Evolutionary conservation across 1,284 basidiomycete species (phyloP).

Genomic region (Moesziomyces antarcticus): DNA sequence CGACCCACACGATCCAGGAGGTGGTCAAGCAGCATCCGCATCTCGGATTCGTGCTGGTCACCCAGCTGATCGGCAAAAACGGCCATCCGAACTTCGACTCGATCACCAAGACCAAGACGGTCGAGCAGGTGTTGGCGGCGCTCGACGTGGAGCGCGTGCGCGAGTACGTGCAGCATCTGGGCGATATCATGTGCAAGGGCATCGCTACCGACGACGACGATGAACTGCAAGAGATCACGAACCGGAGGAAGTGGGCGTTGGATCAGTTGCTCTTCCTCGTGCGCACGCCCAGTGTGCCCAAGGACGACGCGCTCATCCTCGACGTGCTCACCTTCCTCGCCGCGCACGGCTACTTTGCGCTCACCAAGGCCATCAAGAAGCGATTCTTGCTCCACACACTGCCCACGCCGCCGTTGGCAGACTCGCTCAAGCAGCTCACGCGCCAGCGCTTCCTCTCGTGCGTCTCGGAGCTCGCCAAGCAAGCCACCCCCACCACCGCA

Average conservation of each 20-base stretch:
- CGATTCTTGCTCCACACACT: constrained; percentile 69
- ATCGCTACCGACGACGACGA: constrained; percentile 36
- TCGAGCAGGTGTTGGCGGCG: constrained; percentile 83
- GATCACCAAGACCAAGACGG: constrained; percentile 90
- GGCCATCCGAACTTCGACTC: constrained; percentile 90
- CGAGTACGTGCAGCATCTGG: constrained; percentile 79
- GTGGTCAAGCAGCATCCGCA: constrained; percentile 81
- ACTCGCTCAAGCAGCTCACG: constrained; percentile 76
- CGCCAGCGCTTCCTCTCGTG: constrained; percentile 79
- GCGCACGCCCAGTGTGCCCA: constrained; percentile 83
- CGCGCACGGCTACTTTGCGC: constrained; percentile 82
- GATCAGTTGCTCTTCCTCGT: constrained; percentile 85
- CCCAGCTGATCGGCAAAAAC: constrained; percentile 86
- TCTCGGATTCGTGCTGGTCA: constrained; percentile 84
- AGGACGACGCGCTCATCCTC: constrained; percentile 81
- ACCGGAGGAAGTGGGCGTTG: constrained; percentile 77
- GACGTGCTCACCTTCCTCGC: constrained; percentile 83
- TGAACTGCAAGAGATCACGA: constrained; percentile 34
- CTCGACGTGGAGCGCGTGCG: constrained; percentile 82
- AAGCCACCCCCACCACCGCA: constrained; percentile 68
- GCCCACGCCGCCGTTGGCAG: constrained; percentile 79
- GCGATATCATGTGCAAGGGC: constrained; percentile 34
- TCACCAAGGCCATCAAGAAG: constrained; percentile 79
- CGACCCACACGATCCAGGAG: constrained; percentile 76
- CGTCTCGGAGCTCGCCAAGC: constrained; percentile 79